Evolutionary conservation across 1,284 basidiomycete genomes (phyloP), one percentile per base, ranked within the genome.

Genomic region (Kwoniella shivajii): DNA sequence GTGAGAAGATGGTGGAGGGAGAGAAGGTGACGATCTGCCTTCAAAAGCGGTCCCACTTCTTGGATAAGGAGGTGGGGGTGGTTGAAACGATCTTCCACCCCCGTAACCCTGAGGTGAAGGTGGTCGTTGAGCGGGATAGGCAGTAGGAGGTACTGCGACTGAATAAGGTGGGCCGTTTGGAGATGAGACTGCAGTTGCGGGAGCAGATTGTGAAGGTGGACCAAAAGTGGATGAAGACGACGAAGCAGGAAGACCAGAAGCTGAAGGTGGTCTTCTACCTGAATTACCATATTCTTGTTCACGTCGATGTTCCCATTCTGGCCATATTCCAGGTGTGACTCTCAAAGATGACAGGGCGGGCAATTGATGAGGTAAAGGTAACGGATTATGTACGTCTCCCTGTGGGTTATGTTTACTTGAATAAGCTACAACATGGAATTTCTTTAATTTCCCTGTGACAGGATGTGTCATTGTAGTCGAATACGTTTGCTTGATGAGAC

Each of bases 401-500:
- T 73, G 71, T 10, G 74, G 73, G 46, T 76, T 75, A 46, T 68
- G 67, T 69, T 76, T 77, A 41, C 67, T 69, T 11, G 72, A 74
- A 54, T 77, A 77, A 2, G 71, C 75, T 1, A 77, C 75, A 9
- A 77, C 73, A 54, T 77, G 75, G 47, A 75, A 77, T 54, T 74
- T 76, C 49, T 74, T 76, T 5, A 68, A 59, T 57, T 73, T 74
- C 47, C 62, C 65, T 9, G 67, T 73, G 56, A 67, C 64, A 0
- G 73, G 73, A 56, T 73, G 68, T 2, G 68, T 71, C 74, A 76
- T 77, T 31, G 65, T 69, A 3, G 74, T 76, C 36, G 73, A 74
- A 57, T 76, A 77, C 1, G 75, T 77, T 61, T 77, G 75, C 61
- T 77, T 77, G 68, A 77, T 68, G 3, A 77, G 57, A 16, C 69